A percentile compares a stretch with the other conserved stretches of the same genome.
phyloP scores from a whole-genome alignment of 1,284 basidiomycete species.

The Cronartium ribicola region DNA sequence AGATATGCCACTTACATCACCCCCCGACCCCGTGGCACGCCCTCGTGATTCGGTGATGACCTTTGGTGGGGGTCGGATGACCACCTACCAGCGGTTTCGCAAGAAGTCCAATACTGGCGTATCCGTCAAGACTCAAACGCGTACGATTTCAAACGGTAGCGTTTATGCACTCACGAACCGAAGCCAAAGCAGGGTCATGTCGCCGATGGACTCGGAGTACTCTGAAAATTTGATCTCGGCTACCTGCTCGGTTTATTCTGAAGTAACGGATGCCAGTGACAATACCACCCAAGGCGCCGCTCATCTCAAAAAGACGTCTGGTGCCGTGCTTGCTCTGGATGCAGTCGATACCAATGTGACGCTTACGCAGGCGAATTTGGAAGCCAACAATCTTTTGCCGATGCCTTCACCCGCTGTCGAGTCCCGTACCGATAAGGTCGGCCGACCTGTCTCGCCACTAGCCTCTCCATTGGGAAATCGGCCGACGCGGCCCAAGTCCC shows the following conservation, averaged over 20 bases:
- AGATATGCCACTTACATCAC: neutral
- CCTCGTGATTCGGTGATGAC: conserved; percentile 32
- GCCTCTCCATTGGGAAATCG: conserved; percentile 9
- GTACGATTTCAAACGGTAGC: neutral
- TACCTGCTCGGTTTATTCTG: conserved; percentile 17
- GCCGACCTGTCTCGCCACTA: neutral
- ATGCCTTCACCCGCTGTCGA: neutral
- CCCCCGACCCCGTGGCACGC: neutral
- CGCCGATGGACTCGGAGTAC: conserved; percentile 21
- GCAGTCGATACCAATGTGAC: neutral
- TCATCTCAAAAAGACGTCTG: neutral
- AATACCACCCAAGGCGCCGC: conserved; percentile 19
- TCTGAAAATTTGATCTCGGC: conserved; percentile 20
- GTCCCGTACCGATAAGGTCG: neutral
- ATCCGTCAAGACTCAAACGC: neutral
- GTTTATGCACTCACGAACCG: neutral
- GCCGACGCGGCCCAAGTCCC: conserved; percentile 29
- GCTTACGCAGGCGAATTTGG: conserved; percentile 7
- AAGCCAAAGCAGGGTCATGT: neutral
- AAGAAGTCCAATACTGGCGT: neutral
- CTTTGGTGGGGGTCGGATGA: conserved; percentile 19
- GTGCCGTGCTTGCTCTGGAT: neutral
- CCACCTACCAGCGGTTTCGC: neutral
- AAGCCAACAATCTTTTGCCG: neutral
- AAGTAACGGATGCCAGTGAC: conserved; percentile 18